Base-by-base conservation (phyloP, 1,284 basidiomycete species). In the Coniferiporia weirii region DNA sequence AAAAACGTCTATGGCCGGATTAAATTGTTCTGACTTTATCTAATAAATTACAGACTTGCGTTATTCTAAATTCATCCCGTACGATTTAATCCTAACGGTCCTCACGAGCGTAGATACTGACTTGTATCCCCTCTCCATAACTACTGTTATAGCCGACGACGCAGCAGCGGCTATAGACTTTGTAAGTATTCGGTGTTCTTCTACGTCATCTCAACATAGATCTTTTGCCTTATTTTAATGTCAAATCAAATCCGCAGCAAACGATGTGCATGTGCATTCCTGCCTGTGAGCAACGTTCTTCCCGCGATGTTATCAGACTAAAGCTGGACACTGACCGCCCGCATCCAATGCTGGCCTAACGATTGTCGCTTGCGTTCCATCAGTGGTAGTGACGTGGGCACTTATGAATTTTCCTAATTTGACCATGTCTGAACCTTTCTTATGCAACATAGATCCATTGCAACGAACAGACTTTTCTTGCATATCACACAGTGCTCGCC, bases 401-500 rank as follows among this genome's bases (percentile, higher is more conserved):
- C 15, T n/a, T 9, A 12, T 3, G 38, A 12, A 10, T 4, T 15
- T 40, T 40, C 38, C 8, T 15, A 40, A 3, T 40, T 40, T 40
- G 15, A 40, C 12, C 8, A 9, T 40, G 38, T 40, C 38, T 40
- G 38, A 40, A 3, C 12, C 9, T 9, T 7, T 40, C 2, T 10
- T 40, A 15, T 12, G 15, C 15, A 40, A 10, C 20, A 34, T 8
- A 58, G 57, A 5, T 17, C 50, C n/a, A 53, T 58, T 35, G 38
- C 57, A 2, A 52, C 57, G 9, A 49, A 49, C 6, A 50, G 57
- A 9, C 35, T 58, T 10, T 58, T 58, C 27, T 51, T 52, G 35
- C 45, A 46, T 22, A 58, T 58, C 8, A 58, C 35, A 10, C 57
- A 27, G 27, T 40, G 45, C 7, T 53, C 57, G 4, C 43, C 43